Evolutionary conservation across 257 asterid species (phyloP).

Genomic region (Misopates orontium): DNA sequence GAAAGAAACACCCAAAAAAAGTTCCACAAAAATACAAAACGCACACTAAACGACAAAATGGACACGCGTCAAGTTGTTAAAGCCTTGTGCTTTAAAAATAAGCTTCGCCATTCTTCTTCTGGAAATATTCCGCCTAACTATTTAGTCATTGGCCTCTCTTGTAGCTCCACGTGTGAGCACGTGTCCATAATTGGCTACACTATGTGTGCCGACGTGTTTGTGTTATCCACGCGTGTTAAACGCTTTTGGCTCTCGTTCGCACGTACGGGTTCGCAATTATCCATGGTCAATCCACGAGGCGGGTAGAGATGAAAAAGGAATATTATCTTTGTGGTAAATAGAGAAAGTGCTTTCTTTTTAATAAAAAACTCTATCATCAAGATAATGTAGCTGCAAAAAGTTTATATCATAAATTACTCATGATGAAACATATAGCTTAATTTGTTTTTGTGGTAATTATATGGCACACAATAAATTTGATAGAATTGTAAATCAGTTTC

Average conservation of each 20-base stretch:
- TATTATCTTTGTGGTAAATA: too few species aligned
- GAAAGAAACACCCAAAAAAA: constrained; percentile 38
- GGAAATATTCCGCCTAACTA: constrained; percentile 35
- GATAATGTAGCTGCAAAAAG: too few species aligned
- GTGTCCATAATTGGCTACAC: constrained; percentile 31
- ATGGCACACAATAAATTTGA: not conserved
- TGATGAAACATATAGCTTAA: too few species aligned
- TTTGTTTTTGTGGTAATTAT: too few species aligned
- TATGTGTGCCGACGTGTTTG: constrained; percentile 25
- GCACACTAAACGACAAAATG: not conserved
- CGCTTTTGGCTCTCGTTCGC: too few species aligned
- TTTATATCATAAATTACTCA: too few species aligned
- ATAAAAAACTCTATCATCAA: too few species aligned
- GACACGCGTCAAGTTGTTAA: constrained; percentile 31
- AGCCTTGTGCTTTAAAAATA: not conserved
- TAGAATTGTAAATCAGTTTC: too few species aligned
- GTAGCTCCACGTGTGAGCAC: constrained; percentile 43
- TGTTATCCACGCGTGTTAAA: constrained; percentile 21
- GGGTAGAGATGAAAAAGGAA: too few species aligned
- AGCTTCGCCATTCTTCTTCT: constrained; percentile 18
- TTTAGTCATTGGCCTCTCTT: constrained; percentile 10
- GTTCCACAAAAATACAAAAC: not conserved
- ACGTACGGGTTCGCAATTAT: too few species aligned
- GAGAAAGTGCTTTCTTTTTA: too few species aligned
- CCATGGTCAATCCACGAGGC: too few species aligned